Evolutionary conservation across 2,329 filamentous ascomycete species (phyloP).

Genomic region (Didymella pomorum): DNA sequence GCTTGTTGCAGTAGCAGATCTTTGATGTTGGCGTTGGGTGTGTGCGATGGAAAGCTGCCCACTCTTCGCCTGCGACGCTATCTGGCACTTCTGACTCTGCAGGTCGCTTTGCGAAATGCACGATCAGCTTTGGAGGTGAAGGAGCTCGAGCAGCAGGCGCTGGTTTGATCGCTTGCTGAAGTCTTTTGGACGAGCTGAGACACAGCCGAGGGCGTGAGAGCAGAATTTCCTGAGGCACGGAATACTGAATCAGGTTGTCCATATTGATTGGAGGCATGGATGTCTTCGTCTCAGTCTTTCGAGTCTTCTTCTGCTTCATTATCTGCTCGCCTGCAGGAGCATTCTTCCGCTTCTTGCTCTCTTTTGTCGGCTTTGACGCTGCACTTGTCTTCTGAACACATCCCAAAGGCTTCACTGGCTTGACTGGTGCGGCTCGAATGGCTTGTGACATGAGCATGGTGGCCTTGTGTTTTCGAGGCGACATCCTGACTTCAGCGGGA

Average conservation of each 20-base stretch:
- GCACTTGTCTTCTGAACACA: neutral
- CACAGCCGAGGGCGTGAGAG: neutral
- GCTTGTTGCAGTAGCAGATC: conserved; percentile 32
- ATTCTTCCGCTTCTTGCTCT: conserved; percentile 4
- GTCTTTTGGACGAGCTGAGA: neutral
- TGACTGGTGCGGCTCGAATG: neutral
- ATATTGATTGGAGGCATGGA: neutral
- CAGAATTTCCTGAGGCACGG: neutral
- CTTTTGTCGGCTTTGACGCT: neutral
- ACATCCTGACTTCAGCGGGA: neutral
- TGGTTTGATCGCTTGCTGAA: neutral
- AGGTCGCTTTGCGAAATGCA: conserved; percentile 7
- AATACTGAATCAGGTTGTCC: neutral
- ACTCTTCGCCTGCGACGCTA: neutral
- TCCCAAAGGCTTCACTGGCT: neutral
- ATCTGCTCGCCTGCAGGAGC: neutral
- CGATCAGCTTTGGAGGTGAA: neutral
- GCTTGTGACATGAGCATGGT: neutral
- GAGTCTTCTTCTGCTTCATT: neutral
- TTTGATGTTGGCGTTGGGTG: neutral
- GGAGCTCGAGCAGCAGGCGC: neutral
- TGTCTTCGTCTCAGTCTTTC: neutral
- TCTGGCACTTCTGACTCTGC: neutral
- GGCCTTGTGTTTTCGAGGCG: conserved; percentile 1
- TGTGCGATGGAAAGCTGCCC: neutral